phyloP scores from a whole-genome alignment of 2,329 filamentous ascomycete species.

The Curvularia lunata region DNA sequence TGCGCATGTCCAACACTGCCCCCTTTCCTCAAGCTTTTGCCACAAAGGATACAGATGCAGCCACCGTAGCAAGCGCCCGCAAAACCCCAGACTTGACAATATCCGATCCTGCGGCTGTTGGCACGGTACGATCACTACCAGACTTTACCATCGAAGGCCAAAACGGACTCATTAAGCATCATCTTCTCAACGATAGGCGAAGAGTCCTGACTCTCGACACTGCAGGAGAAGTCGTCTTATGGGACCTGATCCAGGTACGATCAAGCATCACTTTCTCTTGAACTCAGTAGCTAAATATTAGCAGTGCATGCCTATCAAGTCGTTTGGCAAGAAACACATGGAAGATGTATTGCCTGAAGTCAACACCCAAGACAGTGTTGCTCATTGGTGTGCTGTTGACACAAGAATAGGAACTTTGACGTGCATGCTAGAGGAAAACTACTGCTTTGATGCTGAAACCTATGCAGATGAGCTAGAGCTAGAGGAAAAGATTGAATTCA shows the following conservation, averaged over 20 bases:
- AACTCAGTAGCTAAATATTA: constrained; percentile 29
- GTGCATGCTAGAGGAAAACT: constrained; percentile 89
- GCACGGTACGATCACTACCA: constrained; percentile 53
- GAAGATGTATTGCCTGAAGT: constrained; percentile 88
- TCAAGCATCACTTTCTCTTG: neutral
- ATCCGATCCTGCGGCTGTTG: constrained; percentile 36
- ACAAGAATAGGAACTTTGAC: constrained; percentile 90
- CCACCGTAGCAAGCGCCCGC: constrained; percentile 58
- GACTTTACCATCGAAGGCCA: constrained; percentile 80
- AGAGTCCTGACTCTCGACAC: constrained; percentile 91
- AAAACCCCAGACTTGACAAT: constrained; percentile 65
- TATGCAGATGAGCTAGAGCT: constrained; percentile 89
- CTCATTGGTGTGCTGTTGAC: constrained; percentile 96
- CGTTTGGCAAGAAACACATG: constrained; percentile 92
- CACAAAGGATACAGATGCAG: constrained; percentile 62
- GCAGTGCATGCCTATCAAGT: constrained; percentile 83
- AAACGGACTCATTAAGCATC: constrained; percentile 92
- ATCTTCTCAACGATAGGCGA: constrained; percentile 86
- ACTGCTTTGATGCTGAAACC: constrained; percentile 96
- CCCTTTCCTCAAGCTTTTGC: constrained; percentile 67
- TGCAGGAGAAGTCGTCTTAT: constrained; percentile 90
- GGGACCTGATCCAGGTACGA: constrained; percentile 85
- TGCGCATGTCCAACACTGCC: constrained; percentile 85
- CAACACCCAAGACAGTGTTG: constrained; percentile 86
- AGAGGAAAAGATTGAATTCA: constrained; percentile 77